Evolutionary conservation across 2,329 filamentous ascomycete species (phyloP).

Genomic region (Sarocladium kiliense): DNA sequence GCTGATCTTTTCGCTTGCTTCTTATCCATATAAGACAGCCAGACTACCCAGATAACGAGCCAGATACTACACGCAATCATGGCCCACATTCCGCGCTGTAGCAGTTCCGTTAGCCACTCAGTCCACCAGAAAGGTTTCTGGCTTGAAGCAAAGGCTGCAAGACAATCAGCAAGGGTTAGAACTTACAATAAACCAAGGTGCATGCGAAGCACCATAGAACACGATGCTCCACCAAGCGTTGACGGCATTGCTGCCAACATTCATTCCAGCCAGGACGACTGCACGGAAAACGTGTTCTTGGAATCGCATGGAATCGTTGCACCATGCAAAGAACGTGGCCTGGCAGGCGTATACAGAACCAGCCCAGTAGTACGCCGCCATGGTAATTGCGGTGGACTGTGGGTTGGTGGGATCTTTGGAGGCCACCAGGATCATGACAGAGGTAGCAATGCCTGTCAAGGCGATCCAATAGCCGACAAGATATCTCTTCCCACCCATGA

Average conservation of each 20-base stretch:
- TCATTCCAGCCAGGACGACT: slow-evolving; percentile 69
- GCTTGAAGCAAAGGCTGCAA: too few relatives aligned
- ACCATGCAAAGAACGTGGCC: slow-evolving; percentile 72
- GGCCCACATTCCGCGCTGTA: slow-evolving; percentile 63
- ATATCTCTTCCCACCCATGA: slow-evolving; percentile 56
- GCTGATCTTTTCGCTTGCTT: background rate
- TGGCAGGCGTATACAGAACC: slow-evolving; percentile 68
- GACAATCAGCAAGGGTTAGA: too few relatives aligned
- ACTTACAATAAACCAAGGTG: slow-evolving; percentile 59
- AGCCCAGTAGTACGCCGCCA: slow-evolving; percentile 66
- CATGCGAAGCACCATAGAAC: slow-evolving; percentile 54
- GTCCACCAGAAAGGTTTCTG: too few relatives aligned
- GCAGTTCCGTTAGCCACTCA: background rate
- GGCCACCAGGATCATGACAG: slow-evolving; percentile 55
- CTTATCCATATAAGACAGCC: background rate
- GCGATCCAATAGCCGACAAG: slow-evolving; percentile 64
- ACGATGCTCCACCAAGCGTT: slow-evolving; percentile 71
- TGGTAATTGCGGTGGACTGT: slow-evolving; percentile 45
- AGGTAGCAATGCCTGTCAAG: slow-evolving; percentile 57
- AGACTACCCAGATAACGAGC: slow-evolving; percentile 46
- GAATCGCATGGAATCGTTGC: slow-evolving; percentile 62
- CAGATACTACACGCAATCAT: slow-evolving; percentile 62
- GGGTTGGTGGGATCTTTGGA: slow-evolving; percentile 32
- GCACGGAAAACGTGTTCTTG: slow-evolving; percentile 59
- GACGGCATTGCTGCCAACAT: slow-evolving; percentile 60